Evolutionary conservation across 805 yeast genomes (phyloP).

Genomic region (Yarrowia osloensis): DNA sequence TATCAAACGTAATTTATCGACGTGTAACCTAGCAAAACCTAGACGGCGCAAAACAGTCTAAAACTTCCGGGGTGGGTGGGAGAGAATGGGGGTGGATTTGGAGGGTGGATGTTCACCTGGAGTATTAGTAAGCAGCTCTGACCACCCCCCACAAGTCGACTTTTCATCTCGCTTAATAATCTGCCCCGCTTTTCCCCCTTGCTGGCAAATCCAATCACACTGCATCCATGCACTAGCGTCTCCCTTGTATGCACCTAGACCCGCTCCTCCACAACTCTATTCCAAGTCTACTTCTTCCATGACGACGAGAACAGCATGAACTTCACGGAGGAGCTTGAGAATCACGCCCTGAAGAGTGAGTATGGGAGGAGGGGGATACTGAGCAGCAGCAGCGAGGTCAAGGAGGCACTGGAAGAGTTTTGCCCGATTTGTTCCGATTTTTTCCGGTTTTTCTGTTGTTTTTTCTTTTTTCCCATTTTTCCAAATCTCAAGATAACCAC

Average conservation of each 20-base stretch:
- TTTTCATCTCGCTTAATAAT: no score
- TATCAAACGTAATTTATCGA: no score
- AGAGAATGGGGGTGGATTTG: no score
- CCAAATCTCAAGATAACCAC: no score
- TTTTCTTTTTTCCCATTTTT: background rate
- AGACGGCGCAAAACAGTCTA: no score
- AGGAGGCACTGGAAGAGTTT: background rate
- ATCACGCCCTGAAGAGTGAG: conserved; percentile 19
- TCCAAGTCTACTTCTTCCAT: conserved; percentile 13
- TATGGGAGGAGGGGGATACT: background rate
- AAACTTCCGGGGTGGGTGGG: no score
- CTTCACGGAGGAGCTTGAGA: background rate
- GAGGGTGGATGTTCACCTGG: no score
- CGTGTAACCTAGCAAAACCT: no score
- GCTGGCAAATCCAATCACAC: background rate
- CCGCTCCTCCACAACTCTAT: conserved; percentile 21
- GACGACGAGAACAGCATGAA: conserved; percentile 2
- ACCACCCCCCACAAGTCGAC: background rate
- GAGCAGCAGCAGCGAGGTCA: no score
- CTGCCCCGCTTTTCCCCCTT: background rate
- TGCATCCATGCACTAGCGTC: conserved; percentile 11
- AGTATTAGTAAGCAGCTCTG: no score
- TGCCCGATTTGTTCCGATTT: background rate
- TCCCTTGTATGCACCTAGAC: conserved; percentile 8
- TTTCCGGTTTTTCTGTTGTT: background rate